These are phyloP conservation scores for Patellifolia procumbens DNA, from an alignment of 179 eudicot genomes.

Conservation along the genomic window DNA sequence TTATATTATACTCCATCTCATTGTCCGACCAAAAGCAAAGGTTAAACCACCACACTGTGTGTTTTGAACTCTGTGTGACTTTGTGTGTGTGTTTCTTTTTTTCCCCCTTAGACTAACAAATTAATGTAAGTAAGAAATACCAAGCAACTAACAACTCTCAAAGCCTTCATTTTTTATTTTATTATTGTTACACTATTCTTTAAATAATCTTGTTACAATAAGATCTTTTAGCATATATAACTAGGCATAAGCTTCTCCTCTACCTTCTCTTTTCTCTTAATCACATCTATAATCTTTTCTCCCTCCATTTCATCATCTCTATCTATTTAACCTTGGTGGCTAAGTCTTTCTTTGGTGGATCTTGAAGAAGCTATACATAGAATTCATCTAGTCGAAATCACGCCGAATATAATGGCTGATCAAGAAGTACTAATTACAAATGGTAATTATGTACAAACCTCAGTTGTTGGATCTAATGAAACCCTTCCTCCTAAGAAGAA, in stretches of 20 bases:
- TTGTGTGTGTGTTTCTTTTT: not conserved
- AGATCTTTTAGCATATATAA: conserved; percentile 24
- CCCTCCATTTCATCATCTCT: conserved; percentile 17
- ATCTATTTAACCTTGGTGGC: not conserved
- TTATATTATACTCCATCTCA: conserved; percentile 25
- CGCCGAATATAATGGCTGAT: conserved; percentile 34
- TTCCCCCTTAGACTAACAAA: not conserved
- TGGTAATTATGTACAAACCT: conserved; percentile 42
- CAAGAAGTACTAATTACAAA: conserved; percentile 55
- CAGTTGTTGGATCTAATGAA: conserved; percentile 46
- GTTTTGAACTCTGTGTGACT: too few species aligned
- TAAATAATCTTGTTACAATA: not conserved
- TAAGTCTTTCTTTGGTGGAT: not conserved
- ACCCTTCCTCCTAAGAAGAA: conserved; percentile 69
- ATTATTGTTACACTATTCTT: not conserved
- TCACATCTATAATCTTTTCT: conserved; percentile 22
- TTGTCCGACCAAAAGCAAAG: conserved; percentile 41
- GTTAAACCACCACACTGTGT: not conserved
- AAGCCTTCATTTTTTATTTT: not conserved
- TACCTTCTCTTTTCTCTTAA: conserved; percentile 27
- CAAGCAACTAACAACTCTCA: not conserved
- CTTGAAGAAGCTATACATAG: not conserved
- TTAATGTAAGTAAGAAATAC: not conserved
- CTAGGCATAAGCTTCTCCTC: conserved; percentile 15
- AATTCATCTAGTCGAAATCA: not conserved